Base-by-base conservation (phyloP, 805 yeast genomes). In the Teunomyces cretensis region DNA sequence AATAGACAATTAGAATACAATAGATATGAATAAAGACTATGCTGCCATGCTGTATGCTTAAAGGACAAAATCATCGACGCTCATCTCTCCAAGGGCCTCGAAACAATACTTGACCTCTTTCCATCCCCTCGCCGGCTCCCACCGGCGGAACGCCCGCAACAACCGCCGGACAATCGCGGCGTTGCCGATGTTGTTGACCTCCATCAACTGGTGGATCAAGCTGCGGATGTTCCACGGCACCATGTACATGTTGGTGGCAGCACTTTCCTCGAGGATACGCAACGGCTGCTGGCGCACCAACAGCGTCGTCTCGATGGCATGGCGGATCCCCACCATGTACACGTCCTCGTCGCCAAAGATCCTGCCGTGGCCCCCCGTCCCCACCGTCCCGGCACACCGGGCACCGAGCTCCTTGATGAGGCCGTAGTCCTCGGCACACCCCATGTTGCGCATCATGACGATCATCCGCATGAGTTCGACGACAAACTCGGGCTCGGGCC, bases 221-320 rank as follows among this genome's bases (percentile, higher is more conserved):
- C 68, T 67, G 19, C 76, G 60, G 6, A 68, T 49, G 39, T 61
- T 61, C 75, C 75, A 71, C 2, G 77, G 74, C 16, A 72, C 39
- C 32, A 58, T 55, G 46, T 55, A 66, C 44, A 61, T 45, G 38
- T 55, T 60, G 13, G 44, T 42, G 33, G 26, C 24, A 13, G 14
- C 30, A 13, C 42, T 19, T 2, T 30, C 31, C 7, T 33, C 14
- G 17, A 43, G 27, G 9, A 49, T 31, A 17, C 24, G 22, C 24
- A 65, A 28, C 5, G 43, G 47, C 30, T 58, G 64, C 1, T 50
- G 41, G 24, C 32, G 30, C 6, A 42, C 43, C 16, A 69, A 53
- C 41, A 54, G 58, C 13, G 75, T 72, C 8, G 75, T 68, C 41
- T 70, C 76, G 42, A 70, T 47, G 9, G 64, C 52, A 48, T 67